Evolutionary conservation across 169 alveolate species (phyloP).

Genomic region (Eimeria maxima): DNA sequence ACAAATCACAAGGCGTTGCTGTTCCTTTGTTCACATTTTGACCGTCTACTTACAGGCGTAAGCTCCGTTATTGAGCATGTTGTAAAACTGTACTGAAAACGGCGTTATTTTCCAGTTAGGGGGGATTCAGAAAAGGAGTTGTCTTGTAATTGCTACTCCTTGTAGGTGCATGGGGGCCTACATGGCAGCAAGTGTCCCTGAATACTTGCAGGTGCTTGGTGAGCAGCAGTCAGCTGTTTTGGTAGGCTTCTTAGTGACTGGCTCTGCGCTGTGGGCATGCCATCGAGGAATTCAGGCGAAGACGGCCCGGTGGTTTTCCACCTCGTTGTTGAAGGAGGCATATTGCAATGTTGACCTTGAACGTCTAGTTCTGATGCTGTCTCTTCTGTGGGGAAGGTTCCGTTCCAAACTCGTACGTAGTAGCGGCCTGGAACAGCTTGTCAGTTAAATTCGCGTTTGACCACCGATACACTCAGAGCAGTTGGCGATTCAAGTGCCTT

Average conservation of each 20-base stretch:
- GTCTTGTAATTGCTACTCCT: neutral
- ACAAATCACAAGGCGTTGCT: conserved; percentile 77
- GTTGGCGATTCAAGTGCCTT: neutral
- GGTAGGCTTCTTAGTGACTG: neutral
- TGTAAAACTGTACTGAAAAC: neutral
- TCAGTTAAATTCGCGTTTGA: neutral
- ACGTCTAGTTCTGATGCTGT: conserved; percentile 86
- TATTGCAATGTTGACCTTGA: conserved; percentile 89
- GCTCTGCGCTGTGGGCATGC: neutral
- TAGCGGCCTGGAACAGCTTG: neutral
- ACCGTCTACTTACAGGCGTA: conserved; percentile 69
- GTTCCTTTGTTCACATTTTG: conserved; percentile 67
- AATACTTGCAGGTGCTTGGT: neutral
- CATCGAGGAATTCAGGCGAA: conserved; percentile 52
- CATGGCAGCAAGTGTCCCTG: neutral
- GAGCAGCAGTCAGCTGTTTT: neutral
- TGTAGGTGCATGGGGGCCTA: neutral
- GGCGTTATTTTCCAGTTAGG: neutral
- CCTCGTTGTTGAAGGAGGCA: conserved; percentile 88
- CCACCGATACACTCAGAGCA: neutral
- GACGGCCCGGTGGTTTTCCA: conserved; percentile 87
- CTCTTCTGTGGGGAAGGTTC: conserved; percentile 87
- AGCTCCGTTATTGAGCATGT: neutral
- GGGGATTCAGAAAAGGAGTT: neutral
- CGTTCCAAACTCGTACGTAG: conserved; percentile 78